Evolutionary conservation across 116 monocot species (phyloP).

Genomic region (Iris pallida): DNA sequence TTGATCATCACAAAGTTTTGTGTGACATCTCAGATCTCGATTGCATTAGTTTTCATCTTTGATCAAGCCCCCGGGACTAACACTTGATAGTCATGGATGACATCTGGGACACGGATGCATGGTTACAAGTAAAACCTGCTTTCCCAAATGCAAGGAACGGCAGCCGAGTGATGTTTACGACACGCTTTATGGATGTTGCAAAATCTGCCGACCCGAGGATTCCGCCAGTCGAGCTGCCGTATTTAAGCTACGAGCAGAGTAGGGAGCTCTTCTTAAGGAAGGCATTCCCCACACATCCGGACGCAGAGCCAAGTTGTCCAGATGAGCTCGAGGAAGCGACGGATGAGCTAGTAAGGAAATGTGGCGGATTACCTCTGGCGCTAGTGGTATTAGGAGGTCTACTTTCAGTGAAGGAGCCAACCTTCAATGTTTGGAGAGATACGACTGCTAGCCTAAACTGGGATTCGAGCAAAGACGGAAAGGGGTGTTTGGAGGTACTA

Average conservation of each 20-base stretch:
- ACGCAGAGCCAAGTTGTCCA: background rate
- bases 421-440: background rate
- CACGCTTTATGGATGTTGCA: slow-evolving; percentile 21
- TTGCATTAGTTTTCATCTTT: no score
- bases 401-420: slow-evolving; percentile 12
- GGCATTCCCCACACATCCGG: slow-evolving; percentile 8
- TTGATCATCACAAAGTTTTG: no score
- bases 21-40: no score
- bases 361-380: slow-evolving; percentile 26
- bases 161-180: slow-evolving; percentile 34
- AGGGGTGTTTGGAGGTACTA: slow-evolving; percentile 14
- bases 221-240: background rate
- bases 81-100: slow-evolving; percentile 45
- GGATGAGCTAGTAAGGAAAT: slow-evolving; percentile 3
- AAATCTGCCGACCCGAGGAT: slow-evolving; percentile 1
- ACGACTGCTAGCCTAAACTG: slow-evolving; percentile 9
- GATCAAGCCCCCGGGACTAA: no score
- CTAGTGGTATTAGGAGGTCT: slow-evolving; percentile 25
- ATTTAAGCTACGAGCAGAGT: slow-evolving; percentile 15
- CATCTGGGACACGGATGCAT: slow-evolving; percentile 21
- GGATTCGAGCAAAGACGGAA: slow-evolving; percentile 3
- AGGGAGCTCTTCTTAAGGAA: slow-evolving; percentile 26
- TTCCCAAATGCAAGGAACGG: slow-evolving; percentile 23
- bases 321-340: slow-evolving; percentile 11
- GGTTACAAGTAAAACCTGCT: slow-evolving; percentile 8